Percentiles rank a stretch among this genome's conserved stretches.
phyloP scores from a whole-genome alignment of 208 protist genomes.

The Trypanosoma melophagium region DNA sequence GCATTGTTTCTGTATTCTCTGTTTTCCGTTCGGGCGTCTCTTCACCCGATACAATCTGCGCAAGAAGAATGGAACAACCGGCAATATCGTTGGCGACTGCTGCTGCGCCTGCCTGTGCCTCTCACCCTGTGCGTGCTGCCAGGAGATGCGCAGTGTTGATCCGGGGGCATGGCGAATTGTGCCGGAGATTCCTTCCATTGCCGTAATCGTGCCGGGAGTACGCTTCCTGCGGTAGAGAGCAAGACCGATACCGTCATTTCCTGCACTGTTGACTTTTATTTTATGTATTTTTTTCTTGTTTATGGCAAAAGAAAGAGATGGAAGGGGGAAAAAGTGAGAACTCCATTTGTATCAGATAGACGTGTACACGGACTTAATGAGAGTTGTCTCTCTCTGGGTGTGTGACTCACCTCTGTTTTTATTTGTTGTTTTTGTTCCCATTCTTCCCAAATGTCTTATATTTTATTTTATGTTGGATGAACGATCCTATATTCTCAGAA shows the following conservation, averaged over 20 bases:
- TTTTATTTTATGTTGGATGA: no score
- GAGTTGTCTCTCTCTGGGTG: no score
- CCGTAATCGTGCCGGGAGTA: conserved; percentile 48
- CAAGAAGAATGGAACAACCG: conserved; percentile 60
- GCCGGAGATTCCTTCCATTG: conserved; percentile 41
- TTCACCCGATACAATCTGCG: conserved; percentile 88
- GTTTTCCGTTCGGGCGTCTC: conserved; percentile 53
- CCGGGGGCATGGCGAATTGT: conserved; percentile 58
- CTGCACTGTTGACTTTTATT: conserved; percentile 10
- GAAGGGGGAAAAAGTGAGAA: background rate
- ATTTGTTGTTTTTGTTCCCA: no score
- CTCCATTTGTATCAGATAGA: no score
- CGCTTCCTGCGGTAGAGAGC: conserved; percentile 48
- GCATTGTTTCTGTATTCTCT: conserved; percentile 68
- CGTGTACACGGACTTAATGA: no score
- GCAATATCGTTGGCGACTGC: conserved; percentile 81
- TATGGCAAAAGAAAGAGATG: no score
- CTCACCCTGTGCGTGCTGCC: conserved; percentile 66
- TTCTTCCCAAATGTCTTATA: no score
- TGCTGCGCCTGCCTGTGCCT: conserved; percentile 64
- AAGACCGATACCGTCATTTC: conserved; percentile 2
- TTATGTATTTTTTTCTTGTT: conserved; percentile 2
- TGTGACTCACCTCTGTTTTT: no score
- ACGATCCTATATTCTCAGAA: no score
- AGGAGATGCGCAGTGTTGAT: conserved; percentile 69